Evolutionary conservation across 2,329 filamentous ascomycete genomes (phyloP), one percentile per base, ranked within the genome.

Genomic region (Fusarium ambrosium): DNA sequence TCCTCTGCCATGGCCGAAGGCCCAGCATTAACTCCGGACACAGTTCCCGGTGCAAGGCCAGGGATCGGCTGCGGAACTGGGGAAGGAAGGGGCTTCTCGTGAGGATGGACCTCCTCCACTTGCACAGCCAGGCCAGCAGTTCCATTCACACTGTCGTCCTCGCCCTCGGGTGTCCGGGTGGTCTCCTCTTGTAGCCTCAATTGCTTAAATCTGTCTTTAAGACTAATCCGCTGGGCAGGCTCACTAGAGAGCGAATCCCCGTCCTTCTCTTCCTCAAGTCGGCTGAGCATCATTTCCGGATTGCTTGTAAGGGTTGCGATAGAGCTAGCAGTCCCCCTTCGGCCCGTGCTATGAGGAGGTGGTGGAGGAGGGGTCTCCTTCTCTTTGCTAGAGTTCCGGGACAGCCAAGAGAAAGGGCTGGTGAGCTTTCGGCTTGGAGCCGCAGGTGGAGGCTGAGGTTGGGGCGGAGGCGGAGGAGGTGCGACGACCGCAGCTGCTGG

Each of bases 401-500:
- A 94, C 43, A 97, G 88, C 92, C 94, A 96, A 43, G 94, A 91
- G 78, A 97, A 97, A n/a, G 93, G 94, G 76, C 94, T 94, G 10
- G 94, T 95, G 65, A 97, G 89, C 82, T 97, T 97, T 79, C 95
- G 88, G 69, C 89, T 75, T 14, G 86, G 84, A 3, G 87, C 84
- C 22, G 80, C 77, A 24, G 80, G 70, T 29, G 76, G 77, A 20
- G 77, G 66, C 5, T 83, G 77, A 60, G 81, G 43, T 83, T 72
- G 72, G 27, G 75, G 76, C 37, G 27, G 48, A 32, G 77, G 78
- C 29, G 80, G 80, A 51, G 78, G 77, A 63, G 81, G 81, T 55
- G 80, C 77, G 37, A 80, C 77, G 37, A 79, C 75, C 63, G 80
- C 76, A 71, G 80, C 77, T 73, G 78, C 83, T 74, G 77, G 84